Base-by-base conservation (phyloP, 83 land plant genomes). In the Diphasiastrum complanatum region DNA sequence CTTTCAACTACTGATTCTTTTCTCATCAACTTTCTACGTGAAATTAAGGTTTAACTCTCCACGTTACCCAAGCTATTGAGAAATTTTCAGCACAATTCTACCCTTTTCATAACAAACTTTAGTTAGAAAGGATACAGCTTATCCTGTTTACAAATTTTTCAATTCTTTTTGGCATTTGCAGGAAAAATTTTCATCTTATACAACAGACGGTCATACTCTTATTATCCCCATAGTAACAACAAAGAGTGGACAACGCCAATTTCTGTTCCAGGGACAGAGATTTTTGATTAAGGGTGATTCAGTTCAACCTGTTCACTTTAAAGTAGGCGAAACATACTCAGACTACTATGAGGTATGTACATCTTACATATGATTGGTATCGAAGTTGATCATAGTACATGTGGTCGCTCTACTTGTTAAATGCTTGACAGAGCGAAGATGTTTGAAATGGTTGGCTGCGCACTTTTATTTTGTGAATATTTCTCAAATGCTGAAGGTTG, bases 291-390 rank as follows among this genome's bases (percentile, higher is more conserved):
- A 75, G 30, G 68, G 63, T 36, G 37, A 55, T 18, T 22, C 14
- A 24, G 33, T 75, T 4, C 38, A 12, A 0, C 68, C 35, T 18
- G 78, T 68, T 29, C n/a, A 28, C 33, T 48, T 75, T 31, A 61
- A 27, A 54, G 62, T 63, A 1, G 78, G 78, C 25, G 19, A 37
- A 35, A 27, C 26, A 28, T 49, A 54, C 25, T 43, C 74, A 26
- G 73, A 68, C 22, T 63, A 68, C 41, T 60, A 69, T 49, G 68
- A 75, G 78, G 78, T 75, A 16, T n/a, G n/a, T n/a, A n/a, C n/a
- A n/a, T n/a, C n/a, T n/a, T n/a, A n/a, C n/a, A n/a, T n/a, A n/a
- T n/a, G n/a, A n/a, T n/a, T n/a, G n/a, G n/a, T n/a, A n/a, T n/a
- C n/a, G n/a, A n/a, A n/a, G n/a, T n/a, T n/a, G n/a, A n/a, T n/a